phyloP scores from a whole-genome alignment of 2,329 filamentous ascomycete genomes.

The Fusarium clavum region DNA sequence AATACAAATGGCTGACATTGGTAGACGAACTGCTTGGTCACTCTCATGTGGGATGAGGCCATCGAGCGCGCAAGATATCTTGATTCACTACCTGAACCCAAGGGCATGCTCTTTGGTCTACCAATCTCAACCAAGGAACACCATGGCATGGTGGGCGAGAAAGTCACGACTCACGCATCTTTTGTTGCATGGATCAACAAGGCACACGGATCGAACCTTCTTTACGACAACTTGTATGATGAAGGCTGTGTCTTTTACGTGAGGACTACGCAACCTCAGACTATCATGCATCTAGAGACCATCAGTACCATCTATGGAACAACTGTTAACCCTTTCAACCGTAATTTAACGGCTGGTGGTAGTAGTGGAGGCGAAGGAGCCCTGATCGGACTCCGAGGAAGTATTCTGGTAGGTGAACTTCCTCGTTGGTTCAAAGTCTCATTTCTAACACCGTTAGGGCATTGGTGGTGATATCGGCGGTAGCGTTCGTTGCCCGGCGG shows the following conservation, averaged over 20 bases:
- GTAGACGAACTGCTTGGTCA: slow-evolving; percentile 51
- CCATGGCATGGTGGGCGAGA: slow-evolving; percentile 51
- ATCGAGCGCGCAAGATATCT: slow-evolving; percentile 50
- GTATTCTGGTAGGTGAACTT: slow-evolving; percentile 47
- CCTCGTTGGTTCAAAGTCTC: rapidly evolving
- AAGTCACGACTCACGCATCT: slow-evolving; percentile 46
- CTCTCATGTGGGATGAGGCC: slow-evolving; percentile 52
- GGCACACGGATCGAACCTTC: slow-evolving; percentile 49
- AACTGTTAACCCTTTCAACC: slow-evolving; percentile 72
- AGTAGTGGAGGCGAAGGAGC: slow-evolving; percentile 69
- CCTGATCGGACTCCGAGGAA: slow-evolving; percentile 55
- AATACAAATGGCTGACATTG: not conserved
- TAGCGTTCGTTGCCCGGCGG: slow-evolving; percentile 53
- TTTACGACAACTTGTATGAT: slow-evolving; percentile 47
- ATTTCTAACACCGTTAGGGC: slow-evolving; percentile 39
- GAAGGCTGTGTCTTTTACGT: slow-evolving; percentile 58
- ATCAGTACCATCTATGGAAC: slow-evolving; percentile 73
- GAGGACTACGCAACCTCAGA: slow-evolving; percentile 76
- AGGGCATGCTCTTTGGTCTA: slow-evolving; percentile 50
- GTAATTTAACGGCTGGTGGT: slow-evolving; percentile 70
- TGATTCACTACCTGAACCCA: slow-evolving; percentile 50
- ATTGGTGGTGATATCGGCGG: slow-evolving; percentile 58
- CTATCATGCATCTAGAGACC: slow-evolving; percentile 66
- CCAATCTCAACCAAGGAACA: slow-evolving; percentile 53
- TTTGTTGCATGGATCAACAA: slow-evolving; percentile 50